Evolutionary conservation across 345 rosid genomes (phyloP).

Genomic region (Gossypium rotundifolium): DNA sequence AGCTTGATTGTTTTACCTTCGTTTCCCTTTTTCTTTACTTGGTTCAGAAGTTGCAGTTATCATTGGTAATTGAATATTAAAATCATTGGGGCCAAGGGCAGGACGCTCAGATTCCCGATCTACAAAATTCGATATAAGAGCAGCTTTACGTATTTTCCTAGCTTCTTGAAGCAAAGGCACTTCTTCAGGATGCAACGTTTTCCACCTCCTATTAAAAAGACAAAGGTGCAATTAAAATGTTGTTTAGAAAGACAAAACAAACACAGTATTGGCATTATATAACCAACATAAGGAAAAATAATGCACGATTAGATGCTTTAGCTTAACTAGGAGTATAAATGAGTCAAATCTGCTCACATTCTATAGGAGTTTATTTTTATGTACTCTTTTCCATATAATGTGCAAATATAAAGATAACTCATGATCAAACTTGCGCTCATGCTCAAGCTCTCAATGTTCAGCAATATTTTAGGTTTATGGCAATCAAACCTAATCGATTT

Average conservation of each 20-base stretch:
- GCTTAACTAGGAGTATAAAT: no score
- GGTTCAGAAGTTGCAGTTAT: slow-evolving; percentile 28
- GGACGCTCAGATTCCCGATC: slow-evolving; percentile 86
- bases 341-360: neutral
- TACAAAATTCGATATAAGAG: slow-evolving; percentile 69
- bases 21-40: slow-evolving; percentile 34
- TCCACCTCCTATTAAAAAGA: slow-evolving; percentile 67
- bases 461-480: neutral
- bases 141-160: slow-evolving; percentile 40
- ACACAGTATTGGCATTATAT: neutral
- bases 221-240: neutral
- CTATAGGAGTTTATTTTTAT: neutral
- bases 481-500: neutral
- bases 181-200: slow-evolving; percentile 53
- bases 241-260: neutral
- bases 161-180: slow-evolving; percentile 57
- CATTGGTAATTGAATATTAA: slow-evolving; percentile 30
- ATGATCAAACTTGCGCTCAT: neutral
- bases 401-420: neutral
- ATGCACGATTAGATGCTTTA: neutral
- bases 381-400: neutral
- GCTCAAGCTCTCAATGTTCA: neutral
- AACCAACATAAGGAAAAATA: neutral
- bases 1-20: slow-evolving; percentile 34
- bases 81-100: slow-evolving; percentile 49